These are phyloP conservation scores for Trichoderma brevicompactum DNA, from an alignment of 2,329 filamentous ascomycete genomes.

Conservation along the genomic window DNA sequence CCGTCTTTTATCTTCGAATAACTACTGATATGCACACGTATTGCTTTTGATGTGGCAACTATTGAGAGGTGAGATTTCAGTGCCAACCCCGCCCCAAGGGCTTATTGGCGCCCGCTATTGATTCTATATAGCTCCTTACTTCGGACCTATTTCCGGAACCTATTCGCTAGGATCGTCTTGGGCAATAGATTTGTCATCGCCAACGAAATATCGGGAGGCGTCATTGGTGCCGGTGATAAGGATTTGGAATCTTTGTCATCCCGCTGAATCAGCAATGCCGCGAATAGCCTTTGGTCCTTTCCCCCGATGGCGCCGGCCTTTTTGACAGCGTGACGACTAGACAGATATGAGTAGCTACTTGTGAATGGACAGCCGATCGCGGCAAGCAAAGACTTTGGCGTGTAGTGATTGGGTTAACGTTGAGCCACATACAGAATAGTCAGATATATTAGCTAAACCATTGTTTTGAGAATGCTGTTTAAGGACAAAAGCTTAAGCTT, in stretches of 20 bases:
- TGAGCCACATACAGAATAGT: neutral
- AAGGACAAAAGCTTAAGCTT: neutral
- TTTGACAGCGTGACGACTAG: neutral
- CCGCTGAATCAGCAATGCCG: constrained; percentile 26
- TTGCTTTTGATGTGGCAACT: neutral
- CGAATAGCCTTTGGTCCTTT: neutral
- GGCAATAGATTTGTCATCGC: constrained; percentile 1
- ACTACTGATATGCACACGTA: neutral
- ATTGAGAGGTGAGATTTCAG: neutral
- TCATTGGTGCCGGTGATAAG: constrained; percentile 2
- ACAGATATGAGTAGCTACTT: neutral
- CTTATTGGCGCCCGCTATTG: constrained; percentile 4
- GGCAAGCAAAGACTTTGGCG: neutral
- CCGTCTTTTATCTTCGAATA: constrained; percentile 7
- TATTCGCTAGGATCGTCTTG: neutral
- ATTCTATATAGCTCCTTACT: neutral
- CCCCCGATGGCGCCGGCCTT: constrained; percentile 3
- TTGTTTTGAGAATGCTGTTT: neutral
- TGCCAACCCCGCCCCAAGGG: constrained; percentile 9
- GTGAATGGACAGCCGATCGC: neutral
- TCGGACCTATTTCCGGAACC: neutral
- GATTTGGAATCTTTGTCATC: constrained; percentile 1
- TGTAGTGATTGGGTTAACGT: neutral
- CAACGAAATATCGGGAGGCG: neutral
- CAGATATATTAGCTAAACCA: constrained; percentile 3